These are phyloP conservation scores for Sutorius eximius DNA, from an alignment of 1,284 basidiomycete species.

Conservation along the genomic window DNA sequence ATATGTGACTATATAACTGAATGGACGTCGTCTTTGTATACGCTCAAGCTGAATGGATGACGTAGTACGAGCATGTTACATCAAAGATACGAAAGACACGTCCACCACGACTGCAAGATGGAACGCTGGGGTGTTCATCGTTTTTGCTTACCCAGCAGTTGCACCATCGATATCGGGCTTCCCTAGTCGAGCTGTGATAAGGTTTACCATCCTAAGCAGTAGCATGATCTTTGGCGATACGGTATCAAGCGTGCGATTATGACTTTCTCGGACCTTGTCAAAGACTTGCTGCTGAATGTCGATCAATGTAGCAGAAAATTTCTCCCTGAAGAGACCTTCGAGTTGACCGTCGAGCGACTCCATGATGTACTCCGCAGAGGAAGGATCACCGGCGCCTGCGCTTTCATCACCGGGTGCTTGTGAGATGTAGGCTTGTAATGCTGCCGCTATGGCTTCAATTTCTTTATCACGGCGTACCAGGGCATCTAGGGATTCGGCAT, in stretches of 20 bases:
- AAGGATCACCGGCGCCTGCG: slow-evolving; percentile 25
- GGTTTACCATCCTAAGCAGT: slow-evolving; percentile 30
- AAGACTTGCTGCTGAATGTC: slow-evolving; percentile 40
- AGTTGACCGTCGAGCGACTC: slow-evolving; percentile 42
- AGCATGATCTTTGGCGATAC: slow-evolving; percentile 41
- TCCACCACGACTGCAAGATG: background rate
- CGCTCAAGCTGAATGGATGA: background rate
- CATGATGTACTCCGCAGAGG: slow-evolving; percentile 44
- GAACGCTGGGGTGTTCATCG: background rate
- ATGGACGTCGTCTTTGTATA: slow-evolving; percentile 8
- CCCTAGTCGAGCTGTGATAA: slow-evolving; percentile 31
- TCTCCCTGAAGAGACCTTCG: slow-evolving; percentile 38
- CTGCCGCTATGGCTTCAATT: slow-evolving; percentile 42
- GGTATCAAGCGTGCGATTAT: slow-evolving; percentile 37
- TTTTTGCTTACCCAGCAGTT: slow-evolving; percentile 6
- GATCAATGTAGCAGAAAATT: slow-evolving; percentile 40
- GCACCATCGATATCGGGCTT: slow-evolving; percentile 23
- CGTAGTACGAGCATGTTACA: background rate
- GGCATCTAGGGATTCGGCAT: slow-evolving; percentile 15
- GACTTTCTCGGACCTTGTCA: slow-evolving; percentile 38
- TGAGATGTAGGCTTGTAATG: slow-evolving; percentile 40
- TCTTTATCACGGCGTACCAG: slow-evolving; percentile 27
- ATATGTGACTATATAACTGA: slow-evolving; percentile 18
- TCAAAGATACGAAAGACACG: background rate
- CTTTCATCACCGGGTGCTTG: slow-evolving; percentile 32